A percentile compares a stretch with the other conserved stretches of the same genome.
These are phyloP conservation scores for Evansstolkia leycettana DNA, from an alignment of 495 filamentous ascomycete genomes.

Conservation along the genomic window DNA sequence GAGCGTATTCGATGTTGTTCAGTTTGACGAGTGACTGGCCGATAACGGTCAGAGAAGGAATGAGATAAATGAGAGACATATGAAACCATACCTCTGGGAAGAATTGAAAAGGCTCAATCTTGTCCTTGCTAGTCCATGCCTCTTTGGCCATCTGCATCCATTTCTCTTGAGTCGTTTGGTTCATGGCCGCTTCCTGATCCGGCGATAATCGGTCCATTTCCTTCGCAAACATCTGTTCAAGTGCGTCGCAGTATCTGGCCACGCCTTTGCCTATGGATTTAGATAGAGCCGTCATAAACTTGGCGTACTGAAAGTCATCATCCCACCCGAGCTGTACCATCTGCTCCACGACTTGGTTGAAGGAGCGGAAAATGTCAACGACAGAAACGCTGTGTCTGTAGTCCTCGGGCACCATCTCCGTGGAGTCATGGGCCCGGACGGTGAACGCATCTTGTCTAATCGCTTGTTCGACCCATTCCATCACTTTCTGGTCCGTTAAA, in stretches of 20 bases:
- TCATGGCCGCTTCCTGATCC: constrained; percentile 67
- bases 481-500: constrained; percentile 64
- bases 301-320: constrained; percentile 83
- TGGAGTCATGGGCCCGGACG: constrained; percentile 46
- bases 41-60: constrained; percentile 3
- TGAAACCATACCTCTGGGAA: constrained; percentile 64
- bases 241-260: constrained; percentile 78
- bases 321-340: constrained; percentile 82
- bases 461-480: constrained; percentile 79
- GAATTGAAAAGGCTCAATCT: constrained; percentile 96
- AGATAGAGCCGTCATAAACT: constrained; percentile 92
- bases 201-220: constrained; percentile 90
- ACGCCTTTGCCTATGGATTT: constrained; percentile 78
- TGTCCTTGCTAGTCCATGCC: constrained; percentile 87
- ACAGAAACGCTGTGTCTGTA: constrained; percentile 86
- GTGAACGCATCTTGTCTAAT: constrained; percentile 78
- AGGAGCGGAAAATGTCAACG: constrained; percentile 87
- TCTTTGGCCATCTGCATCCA: constrained; percentile 88
- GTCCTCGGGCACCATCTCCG: constrained; percentile 58
- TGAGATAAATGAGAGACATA: neutral
- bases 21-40: constrained; percentile 89
- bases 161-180: constrained; percentile 79
- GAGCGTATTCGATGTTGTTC: constrained; percentile 93
- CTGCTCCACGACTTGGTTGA: constrained; percentile 81
- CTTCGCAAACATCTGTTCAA: constrained; percentile 74